A percentile compares a stretch with the other conserved stretches of the same genome.
Conservation (phyloP, 495 filamentous ascomycete genomes). For the Aspergillus haitiensis region DNA sequence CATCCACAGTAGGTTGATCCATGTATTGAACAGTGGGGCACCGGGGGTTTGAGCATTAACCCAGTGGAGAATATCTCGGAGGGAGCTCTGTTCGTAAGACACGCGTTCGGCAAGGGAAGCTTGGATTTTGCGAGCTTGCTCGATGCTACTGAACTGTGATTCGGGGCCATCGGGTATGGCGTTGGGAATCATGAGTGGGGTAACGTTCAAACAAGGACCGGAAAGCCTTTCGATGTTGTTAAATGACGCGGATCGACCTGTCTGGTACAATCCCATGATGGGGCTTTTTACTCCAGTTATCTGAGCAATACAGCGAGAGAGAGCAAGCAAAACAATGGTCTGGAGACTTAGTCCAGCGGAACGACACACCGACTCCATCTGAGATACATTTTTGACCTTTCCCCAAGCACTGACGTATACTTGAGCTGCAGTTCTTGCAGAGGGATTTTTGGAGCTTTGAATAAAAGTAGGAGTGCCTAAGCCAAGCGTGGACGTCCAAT, state of each 20-base stretch:
- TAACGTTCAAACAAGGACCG: constrained; percentile 35
- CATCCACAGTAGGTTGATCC: constrained; percentile 39
- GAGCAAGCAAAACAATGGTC: constrained; percentile 32
- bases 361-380: constrained; percentile 24
- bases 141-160: not conserved
- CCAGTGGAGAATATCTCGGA: constrained; percentile 29
- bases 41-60: constrained; percentile 11
- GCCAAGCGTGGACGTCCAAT: constrained; percentile 25
- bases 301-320: constrained; percentile 30
- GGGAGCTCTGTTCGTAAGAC: constrained; percentile 34
- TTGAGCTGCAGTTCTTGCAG: constrained; percentile 11
- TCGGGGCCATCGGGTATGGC: not conserved
- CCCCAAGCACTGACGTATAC: constrained; percentile 29
- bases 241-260: constrained; percentile 32
- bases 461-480: constrained; percentile 21
- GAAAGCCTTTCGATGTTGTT: constrained; percentile 24
- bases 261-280: constrained; percentile 37
- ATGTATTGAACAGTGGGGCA: constrained; percentile 34
- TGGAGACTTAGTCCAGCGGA: constrained; percentile 25
- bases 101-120: constrained; percentile 31
- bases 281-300: constrained; percentile 24
- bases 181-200: constrained; percentile 25
- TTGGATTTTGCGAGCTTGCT: constrained; percentile 26
- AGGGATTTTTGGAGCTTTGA: constrained; percentile 1
- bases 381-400: constrained; percentile 26